Base-by-base conservation (phyloP, 192 early-diverging fungal genomes). In the Gorgonomyces haynaldii region DNA sequence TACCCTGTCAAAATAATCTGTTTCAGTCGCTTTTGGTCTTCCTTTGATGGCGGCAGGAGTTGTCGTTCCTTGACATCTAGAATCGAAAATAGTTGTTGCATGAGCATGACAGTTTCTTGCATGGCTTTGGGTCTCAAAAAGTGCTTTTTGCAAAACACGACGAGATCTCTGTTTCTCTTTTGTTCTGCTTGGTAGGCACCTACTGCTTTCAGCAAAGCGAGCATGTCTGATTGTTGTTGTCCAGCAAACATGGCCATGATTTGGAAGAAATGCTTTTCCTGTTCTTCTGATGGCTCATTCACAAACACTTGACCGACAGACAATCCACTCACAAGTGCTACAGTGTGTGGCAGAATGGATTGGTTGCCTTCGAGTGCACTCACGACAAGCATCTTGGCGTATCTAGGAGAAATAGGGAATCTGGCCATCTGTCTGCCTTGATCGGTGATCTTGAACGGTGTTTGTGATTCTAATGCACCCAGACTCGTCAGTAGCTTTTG, bases 291-390 rank as follows among this genome's bases (percentile, higher is more conserved):
- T 54, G 29, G 72, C 64, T 25, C 74, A 2, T 60, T 41, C 35
- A 96, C 64, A 63, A 99, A 96, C 10, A 88, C 84, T 50, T 97
- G 91, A 22, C 90, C 96, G 1, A 94, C 89, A 1, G 89, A 88
- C 37, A 97, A 57, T 0, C 85, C 91, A 0, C 93, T 78, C 6
- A 96, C 92, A 51, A 97, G 76, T 1, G 84, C 85, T 51, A 97
- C 86, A 3, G 91, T 70, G 58, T 89, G 95, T 4, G 83, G 77
- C 43, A 79, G 39, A 27, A 96, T 68, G n/a, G n/a, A n/a, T 51
- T 87, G 84, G 4, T 69, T 74, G 36, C 85, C 69, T 61, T 97
- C 86, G 52, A 88, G 86, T 0, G 86, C 45, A 4, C 68, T 91
- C 15, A 91, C 67, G 19, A 92, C 78, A 34, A 99, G 62, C 85